These are phyloP conservation scores for Auriculariales sp. DNA, from an alignment of 768 basidiomycete species.

Conservation along the genomic window DNA sequence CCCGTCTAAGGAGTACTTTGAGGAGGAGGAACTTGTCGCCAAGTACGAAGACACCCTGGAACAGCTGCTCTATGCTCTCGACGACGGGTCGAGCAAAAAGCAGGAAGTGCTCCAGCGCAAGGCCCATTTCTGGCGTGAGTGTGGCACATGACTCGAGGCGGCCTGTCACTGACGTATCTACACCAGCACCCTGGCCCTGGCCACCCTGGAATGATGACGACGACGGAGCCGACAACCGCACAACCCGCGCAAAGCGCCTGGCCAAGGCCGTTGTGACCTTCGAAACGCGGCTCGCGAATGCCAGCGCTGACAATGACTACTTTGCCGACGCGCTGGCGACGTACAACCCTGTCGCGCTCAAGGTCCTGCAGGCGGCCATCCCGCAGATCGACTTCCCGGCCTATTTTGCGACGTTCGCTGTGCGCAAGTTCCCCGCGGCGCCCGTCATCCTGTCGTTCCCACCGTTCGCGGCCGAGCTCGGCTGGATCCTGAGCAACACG, in stretches of 20 bases:
- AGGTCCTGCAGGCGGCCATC: slow-evolving; percentile 51
- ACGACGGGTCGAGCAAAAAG: slow-evolving; percentile 28
- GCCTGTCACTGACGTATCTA: no score
- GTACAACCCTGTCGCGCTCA: slow-evolving; percentile 71
- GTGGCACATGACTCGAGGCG: no score
- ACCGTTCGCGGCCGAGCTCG: slow-evolving; percentile 53
- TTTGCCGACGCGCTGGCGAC: slow-evolving; percentile 58
- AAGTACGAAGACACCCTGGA: slow-evolving; percentile 60
- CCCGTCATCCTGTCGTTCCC: slow-evolving; percentile 76
- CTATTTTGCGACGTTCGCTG: slow-evolving; percentile 79
- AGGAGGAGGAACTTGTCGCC: slow-evolving; percentile 29
- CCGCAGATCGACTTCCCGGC: slow-evolving; percentile 67
- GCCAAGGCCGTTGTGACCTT: slow-evolving; percentile 62
- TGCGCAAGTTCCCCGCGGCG: slow-evolving; percentile 53
- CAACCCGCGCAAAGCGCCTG: slow-evolving; percentile 41
- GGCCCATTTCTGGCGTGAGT: slow-evolving; percentile 16
- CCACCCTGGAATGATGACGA: slow-evolving; percentile 69
- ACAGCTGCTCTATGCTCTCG: slow-evolving; percentile 46
- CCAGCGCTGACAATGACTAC: slow-evolving; percentile 45
- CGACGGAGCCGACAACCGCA: slow-evolving; percentile 38
- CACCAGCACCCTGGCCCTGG: slow-evolving; percentile 75
- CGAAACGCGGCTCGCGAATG: slow-evolving; percentile 63
- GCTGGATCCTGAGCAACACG: slow-evolving; percentile 52
- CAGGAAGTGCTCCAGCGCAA: slow-evolving; percentile 10
- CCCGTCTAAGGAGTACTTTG: slow-evolving; percentile 88